These are phyloP conservation scores for Datisca glomerata DNA, from an alignment of 306 rosid species.

Conservation along the genomic window DNA sequence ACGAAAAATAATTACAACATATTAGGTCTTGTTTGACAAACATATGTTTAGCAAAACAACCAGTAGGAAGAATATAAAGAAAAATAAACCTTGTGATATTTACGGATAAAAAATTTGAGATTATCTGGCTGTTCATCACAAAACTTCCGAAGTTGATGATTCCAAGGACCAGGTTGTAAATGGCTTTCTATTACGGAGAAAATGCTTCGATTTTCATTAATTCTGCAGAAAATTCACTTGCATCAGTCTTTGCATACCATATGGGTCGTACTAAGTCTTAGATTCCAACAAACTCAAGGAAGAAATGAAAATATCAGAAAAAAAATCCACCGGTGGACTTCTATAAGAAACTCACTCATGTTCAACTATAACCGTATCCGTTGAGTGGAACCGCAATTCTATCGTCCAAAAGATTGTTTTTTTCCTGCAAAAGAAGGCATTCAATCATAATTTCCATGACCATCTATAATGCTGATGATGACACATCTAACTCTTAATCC, in stretches of 20 bases:
- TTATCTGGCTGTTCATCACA: conserved; percentile 33
- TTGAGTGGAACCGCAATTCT: conserved; percentile 73
- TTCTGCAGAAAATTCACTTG: conserved; percentile 28
- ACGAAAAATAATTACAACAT: conserved; percentile 11
- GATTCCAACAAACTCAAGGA: too few relatives aligned
- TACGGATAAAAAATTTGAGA: conserved; percentile 66
- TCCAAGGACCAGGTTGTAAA: conserved; percentile 73
- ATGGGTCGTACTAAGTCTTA: too few relatives aligned
- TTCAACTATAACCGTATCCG: conserved; percentile 41
- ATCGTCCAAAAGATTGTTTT: conserved; percentile 81
- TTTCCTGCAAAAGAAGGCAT: conserved; percentile 41
- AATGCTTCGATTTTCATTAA: conserved; percentile 44
- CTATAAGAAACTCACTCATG: conserved; percentile 52
- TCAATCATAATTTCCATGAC: conserved; percentile 1
- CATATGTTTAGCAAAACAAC: background rate
- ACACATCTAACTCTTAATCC: background rate
- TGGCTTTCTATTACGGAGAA: conserved; percentile 48
- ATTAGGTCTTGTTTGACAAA: background rate
- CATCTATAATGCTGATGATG: background rate
- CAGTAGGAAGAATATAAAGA: conserved; percentile 3
- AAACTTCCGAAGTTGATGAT: conserved; percentile 47
- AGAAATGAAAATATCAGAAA: background rate
- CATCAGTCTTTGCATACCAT: conserved; percentile 10
- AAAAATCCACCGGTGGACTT: background rate
- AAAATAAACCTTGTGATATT: conserved; percentile 49